phyloP scores from a whole-genome alignment of 768 basidiomycete species.

The Pulveroboletus sp. region DNA sequence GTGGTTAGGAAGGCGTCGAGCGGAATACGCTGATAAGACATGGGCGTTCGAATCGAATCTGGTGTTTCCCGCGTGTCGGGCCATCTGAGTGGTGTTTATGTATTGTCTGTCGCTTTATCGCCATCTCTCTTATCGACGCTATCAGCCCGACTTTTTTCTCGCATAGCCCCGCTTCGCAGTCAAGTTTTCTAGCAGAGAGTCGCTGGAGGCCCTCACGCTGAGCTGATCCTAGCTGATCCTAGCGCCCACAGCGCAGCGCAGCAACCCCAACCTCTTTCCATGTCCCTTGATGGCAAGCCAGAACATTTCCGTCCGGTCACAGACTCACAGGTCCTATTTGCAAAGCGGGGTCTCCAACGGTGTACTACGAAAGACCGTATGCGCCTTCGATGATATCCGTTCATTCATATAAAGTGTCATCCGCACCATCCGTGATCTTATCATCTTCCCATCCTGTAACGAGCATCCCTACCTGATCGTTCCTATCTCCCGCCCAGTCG shows the following conservation, averaged over 20 bases:
- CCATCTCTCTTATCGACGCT: no score
- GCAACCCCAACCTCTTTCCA: no score
- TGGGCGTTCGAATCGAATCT: constrained; percentile 11
- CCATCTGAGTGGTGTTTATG: not conserved
- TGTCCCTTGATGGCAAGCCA: no score
- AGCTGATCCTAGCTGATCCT: no score
- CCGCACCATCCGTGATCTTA: not conserved
- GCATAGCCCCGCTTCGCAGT: no score
- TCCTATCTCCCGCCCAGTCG: not conserved
- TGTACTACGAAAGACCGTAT: not conserved
- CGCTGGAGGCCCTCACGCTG: no score
- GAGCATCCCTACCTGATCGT: not conserved
- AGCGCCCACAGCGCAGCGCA: no score
- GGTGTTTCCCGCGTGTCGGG: not conserved
- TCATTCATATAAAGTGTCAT: not conserved
- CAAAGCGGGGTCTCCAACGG: not conserved
- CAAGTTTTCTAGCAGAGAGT: no score
- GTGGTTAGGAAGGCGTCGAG: constrained; percentile 43
- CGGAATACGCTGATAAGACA: constrained; percentile 43
- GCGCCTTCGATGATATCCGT: not conserved
- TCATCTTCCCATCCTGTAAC: not conserved
- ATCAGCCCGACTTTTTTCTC: no score
- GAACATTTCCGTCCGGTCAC: no score
- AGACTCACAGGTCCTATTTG: no score
- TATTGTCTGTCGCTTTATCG: not conserved